Conservation (phyloP, 75 land plant genomes). For the Selaginella tamariscina region DNA sequence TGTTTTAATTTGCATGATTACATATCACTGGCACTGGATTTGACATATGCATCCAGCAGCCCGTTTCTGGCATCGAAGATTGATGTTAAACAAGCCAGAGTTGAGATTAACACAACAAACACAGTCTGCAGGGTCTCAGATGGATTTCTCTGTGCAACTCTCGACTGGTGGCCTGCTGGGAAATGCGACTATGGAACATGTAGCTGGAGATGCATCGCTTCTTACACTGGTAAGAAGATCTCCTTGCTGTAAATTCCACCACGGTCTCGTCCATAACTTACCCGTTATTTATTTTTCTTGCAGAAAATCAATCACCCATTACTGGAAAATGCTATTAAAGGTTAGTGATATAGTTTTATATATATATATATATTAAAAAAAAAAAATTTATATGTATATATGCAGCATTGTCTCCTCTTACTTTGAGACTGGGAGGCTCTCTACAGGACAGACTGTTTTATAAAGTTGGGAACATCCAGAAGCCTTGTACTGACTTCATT, state of each 20-base stretch:
- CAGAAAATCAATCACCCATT: background rate
- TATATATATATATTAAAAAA: background rate
- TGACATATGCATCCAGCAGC: no score
- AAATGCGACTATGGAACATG: background rate
- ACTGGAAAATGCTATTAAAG: background rate
- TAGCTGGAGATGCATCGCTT: background rate
- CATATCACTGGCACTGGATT: no score
- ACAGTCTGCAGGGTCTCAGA: background rate
- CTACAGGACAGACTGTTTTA: conserved; percentile 5
- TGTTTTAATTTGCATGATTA: no score
- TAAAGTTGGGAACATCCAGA: conserved; percentile 6
- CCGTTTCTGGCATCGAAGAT: background rate
- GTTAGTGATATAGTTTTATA: background rate
- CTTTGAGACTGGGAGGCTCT: background rate
- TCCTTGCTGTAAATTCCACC: background rate
- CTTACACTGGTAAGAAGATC: background rate
- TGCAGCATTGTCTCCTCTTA: background rate
- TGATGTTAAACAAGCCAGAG: background rate
- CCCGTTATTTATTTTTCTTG: background rate
- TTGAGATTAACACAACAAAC: background rate
- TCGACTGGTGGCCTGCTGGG: background rate
- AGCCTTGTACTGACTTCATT: background rate
- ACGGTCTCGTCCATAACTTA: background rate
- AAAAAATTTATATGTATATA: background rate
- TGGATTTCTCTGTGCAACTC: background rate